Percentiles rank a stretch among this genome's conserved stretches.
Evolutionary conservation across 257 asterid species (phyloP).

Genomic region (Galeopsis tetrahit): DNA sequence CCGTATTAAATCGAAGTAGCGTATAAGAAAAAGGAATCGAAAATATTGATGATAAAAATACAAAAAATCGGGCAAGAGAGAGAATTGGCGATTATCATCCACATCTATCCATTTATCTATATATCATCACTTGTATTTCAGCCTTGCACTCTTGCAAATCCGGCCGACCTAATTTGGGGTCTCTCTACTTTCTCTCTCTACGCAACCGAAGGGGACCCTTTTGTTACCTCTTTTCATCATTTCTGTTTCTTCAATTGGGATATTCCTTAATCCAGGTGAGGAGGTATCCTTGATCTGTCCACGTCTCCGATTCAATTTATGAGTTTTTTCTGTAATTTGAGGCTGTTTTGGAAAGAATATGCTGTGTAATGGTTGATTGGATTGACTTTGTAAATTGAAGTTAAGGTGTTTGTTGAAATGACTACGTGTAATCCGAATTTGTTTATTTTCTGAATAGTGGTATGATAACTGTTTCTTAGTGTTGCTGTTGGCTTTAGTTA

Average conservation of each 20-base stretch:
- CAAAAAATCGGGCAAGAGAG: background rate
- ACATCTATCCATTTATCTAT: constrained; percentile 42
- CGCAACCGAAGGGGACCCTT: constrained; percentile 25
- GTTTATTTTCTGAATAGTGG: constrained; percentile 17
- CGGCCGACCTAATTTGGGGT: constrained; percentile 40
- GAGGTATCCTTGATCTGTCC: constrained; percentile 23
- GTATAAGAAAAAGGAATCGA: constrained; percentile 14
- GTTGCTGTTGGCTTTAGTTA: background rate
- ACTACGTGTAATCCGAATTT: constrained; percentile 11
- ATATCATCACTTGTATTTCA: constrained; percentile 32
- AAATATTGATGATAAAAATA: constrained; percentile 8
- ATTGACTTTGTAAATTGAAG: constrained; percentile 18
- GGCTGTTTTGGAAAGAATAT: constrained; percentile 13
- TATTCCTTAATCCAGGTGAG: constrained; percentile 29
- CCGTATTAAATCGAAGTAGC: constrained; percentile 9
- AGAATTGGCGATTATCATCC: constrained; percentile 37
- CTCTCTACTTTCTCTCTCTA: constrained; percentile 37
- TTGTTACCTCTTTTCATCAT: background rate
- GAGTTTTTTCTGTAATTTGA: constrained; percentile 21
- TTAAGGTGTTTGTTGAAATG: constrained; percentile 21
- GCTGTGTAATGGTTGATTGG: constrained; percentile 6
- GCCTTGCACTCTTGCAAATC: constrained; percentile 32
- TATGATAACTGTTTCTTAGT: background rate
- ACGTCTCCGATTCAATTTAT: constrained; percentile 26
- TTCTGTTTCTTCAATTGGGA: constrained; percentile 12